phyloP scores from a whole-genome alignment of 2,329 filamentous ascomycete genomes.

The Lithohypha guttulata region DNA sequence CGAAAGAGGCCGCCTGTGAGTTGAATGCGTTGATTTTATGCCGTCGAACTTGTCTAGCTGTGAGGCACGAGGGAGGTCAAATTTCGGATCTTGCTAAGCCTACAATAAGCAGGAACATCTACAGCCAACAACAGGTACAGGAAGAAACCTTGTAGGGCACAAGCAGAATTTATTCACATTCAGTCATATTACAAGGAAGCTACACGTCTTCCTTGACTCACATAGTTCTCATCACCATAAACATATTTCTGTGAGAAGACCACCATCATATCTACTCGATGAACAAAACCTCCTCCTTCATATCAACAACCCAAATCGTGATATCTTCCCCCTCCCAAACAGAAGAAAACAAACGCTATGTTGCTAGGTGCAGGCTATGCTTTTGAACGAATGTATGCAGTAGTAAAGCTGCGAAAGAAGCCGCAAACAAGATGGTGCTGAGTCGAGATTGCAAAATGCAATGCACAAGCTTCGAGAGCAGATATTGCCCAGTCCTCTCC shows the following conservation, averaged over 20 bases:
- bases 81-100: no score
- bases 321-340: not conserved
- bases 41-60: no score
- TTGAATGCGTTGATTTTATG: no score
- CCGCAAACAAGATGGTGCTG: no score
- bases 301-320: not conserved
- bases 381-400: conserved; percentile 7
- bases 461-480: no score
- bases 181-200: not conserved
- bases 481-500: no score
- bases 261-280: not conserved
- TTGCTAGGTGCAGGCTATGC: conserved; percentile 1
- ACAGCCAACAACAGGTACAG: no score
- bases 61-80: no score
- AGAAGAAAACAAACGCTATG: not conserved
- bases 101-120: no score
- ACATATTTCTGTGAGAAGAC: not conserved
- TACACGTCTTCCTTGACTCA: not conserved
- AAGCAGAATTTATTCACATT: conserved; percentile 2
- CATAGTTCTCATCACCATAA: not conserved
- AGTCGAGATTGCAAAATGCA: conserved; percentile 2
- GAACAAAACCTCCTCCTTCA: not conserved
- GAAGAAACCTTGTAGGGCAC: not conserved
- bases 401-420: conserved; percentile 1
- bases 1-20: no score